Evolutionary conservation across 345 rosid genomes (phyloP), one percentile per base, ranked within the genome.

Genomic region (Hibiscus mutabilis): DNA sequence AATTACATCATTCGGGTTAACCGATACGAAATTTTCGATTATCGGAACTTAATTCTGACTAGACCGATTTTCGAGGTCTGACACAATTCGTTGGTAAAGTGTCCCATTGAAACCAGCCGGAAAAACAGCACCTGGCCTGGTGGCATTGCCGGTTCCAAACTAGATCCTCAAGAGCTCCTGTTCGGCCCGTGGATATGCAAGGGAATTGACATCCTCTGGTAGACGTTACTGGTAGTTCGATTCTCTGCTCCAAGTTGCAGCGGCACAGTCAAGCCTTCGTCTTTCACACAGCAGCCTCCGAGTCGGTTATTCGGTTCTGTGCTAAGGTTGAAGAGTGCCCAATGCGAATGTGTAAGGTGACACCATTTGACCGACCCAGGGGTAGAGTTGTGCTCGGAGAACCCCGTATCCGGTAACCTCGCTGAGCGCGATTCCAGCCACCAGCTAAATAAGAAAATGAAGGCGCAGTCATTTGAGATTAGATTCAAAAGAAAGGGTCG

Each of bases 251-350:
- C 84, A 0, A 75, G 80, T 6, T 66, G 29, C 16, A 1, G 7
- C 3, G 87, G 83, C 18, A 84, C 89, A 1, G 66, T 53, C 11
- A 86, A 19, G 56, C 87, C 89, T 78, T 86, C 86, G 10, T 86
- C 87, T 72, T 84, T 86, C 37, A 65, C 66, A 6, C 86, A 83
- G 12, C 83, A 69, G 70, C 11, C 67, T 2, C 33, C 89, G 1
- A 84, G 86, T 6, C 18, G 3, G 62, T 84, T 82, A 61, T 79
- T 61, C 0, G 79, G 76, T 29, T 46, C 1, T 18, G 85, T 79
- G 6, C 77, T 24, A 16, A 2, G 19, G 22, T 11, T 0, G 1
- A 79, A 82, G 70, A 82, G 74, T 21, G 1, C 83, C 83, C 35
- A 84, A 86, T 0, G 82, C 80, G 4, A 74, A 5, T 18, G 51